A percentile compares a stretch with the other conserved stretches of the same genome.
Evolutionary conservation across 2,329 filamentous ascomycete species (phyloP).

Genomic region (Aureobasidium sp.): DNA sequence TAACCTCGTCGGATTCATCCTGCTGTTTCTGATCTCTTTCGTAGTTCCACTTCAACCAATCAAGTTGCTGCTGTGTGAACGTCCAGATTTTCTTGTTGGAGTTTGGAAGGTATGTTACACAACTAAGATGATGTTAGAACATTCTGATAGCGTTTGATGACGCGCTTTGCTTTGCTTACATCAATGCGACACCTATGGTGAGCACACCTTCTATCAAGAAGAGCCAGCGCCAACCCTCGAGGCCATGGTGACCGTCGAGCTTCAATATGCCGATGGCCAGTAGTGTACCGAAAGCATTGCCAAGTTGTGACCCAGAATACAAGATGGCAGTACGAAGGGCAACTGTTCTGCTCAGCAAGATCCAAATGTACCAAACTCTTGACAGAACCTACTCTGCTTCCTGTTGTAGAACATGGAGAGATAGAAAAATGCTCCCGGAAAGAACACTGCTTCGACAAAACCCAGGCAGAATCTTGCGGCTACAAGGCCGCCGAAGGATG

Average conservation of each 20-base stretch:
- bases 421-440: constrained; percentile 41
- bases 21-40: constrained; percentile 19
- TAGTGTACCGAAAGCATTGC: constrained; percentile 41
- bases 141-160: constrained; percentile 18
- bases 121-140: constrained; percentile 1
- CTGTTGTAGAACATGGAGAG: constrained; percentile 49
- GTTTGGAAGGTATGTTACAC: constrained; percentile 5
- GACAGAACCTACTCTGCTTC: constrained; percentile 31
- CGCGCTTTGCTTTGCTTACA: not conserved
- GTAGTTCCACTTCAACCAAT: constrained; percentile 6
- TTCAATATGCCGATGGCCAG: constrained; percentile 5
- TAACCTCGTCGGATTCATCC: constrained; percentile 24
- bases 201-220: constrained; percentile 34
- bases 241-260: not conserved
- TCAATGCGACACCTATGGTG: constrained; percentile 29
- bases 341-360: constrained; percentile 23
- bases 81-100: constrained; percentile 28
- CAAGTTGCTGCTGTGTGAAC: constrained; percentile 1
- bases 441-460: constrained; percentile 40
- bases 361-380: too few relatives aligned
- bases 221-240: constrained; percentile 7
- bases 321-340: constrained; percentile 46
- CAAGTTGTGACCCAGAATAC: constrained; percentile 46
- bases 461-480: constrained; percentile 35
- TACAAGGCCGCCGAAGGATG: constrained; percentile 32